These are phyloP conservation scores for Blastobotrys americana DNA, from an alignment of 805 yeast species.

Conservation along the genomic window DNA sequence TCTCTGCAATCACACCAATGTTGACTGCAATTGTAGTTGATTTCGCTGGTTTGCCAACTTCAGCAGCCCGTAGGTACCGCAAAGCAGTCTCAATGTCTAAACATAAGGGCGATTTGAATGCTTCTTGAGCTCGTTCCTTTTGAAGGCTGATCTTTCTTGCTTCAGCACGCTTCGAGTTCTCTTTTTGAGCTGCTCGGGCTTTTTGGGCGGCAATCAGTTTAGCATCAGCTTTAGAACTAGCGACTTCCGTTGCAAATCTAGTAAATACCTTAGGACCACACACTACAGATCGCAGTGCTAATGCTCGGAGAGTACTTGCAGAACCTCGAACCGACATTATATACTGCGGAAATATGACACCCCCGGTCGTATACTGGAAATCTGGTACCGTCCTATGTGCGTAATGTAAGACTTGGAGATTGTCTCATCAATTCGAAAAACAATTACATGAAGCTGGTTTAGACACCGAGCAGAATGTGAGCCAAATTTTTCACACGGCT, in stretches of 20 bases:
- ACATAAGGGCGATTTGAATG: constrained; percentile 52
- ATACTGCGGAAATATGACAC: too few species aligned
- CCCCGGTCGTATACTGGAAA: too few species aligned
- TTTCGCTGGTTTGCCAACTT: constrained; percentile 74
- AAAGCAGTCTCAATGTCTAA: constrained; percentile 69
- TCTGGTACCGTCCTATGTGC: too few species aligned
- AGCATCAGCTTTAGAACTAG: constrained; percentile 18
- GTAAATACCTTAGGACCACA: too few species aligned
- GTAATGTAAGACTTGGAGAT: too few species aligned
- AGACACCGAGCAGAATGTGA: too few species aligned
- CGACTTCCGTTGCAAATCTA: constrained; percentile 3
- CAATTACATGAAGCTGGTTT: too few species aligned
- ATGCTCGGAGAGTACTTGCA: too few species aligned
- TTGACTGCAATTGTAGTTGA: constrained; percentile 65
- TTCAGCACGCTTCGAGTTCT: constrained; percentile 24
- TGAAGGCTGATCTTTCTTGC: constrained; percentile 20
- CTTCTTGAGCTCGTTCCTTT: constrained; percentile 33
- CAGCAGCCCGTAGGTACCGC: constrained; percentile 77
- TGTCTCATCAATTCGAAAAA: too few species aligned
- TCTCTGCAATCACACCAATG: constrained; percentile 58
- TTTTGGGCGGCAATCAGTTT: constrained; percentile 29
- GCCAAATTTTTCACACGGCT: too few species aligned
- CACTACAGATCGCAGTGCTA: too few species aligned
- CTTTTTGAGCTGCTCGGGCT: constrained; percentile 28
- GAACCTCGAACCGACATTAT: too few species aligned